A percentile compares a stretch with the other conserved stretches of the same genome.
Evolutionary conservation across 202 grass and related monocot species (phyloP).

Genomic region (Elaeis oleifera): DNA sequence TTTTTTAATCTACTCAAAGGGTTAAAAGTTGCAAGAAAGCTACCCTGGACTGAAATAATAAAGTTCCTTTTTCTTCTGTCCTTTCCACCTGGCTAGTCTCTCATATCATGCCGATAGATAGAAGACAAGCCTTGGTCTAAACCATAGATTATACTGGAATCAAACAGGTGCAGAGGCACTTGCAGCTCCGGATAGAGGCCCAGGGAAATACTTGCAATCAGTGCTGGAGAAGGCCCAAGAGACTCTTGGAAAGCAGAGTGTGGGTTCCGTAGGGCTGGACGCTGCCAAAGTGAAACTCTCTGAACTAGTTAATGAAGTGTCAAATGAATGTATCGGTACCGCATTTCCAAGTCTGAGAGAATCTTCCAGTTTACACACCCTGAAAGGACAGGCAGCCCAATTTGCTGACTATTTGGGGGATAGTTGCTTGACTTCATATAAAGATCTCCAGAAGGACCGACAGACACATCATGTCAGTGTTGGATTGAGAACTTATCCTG

Average conservation of each 20-base stretch:
- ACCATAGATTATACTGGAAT: neutral
- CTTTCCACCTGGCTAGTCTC: too few species aligned
- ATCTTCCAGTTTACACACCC: conserved; percentile 23
- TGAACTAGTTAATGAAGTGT: conserved; percentile 52
- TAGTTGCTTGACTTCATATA: conserved; percentile 46
- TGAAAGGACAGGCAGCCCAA: neutral
- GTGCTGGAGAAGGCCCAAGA: conserved; percentile 88
- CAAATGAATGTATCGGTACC: conserved; percentile 56
- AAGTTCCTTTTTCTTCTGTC: too few species aligned
- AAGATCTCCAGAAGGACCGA: conserved; percentile 43
- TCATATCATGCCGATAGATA: too few species aligned
- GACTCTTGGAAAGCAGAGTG: conserved; percentile 69
- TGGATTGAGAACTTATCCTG: conserved; percentile 1
- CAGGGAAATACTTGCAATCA: conserved; percentile 83
- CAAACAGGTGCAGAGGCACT: conserved; percentile 66
- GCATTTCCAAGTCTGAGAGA: conserved; percentile 31
- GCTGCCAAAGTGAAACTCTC: conserved; percentile 65
- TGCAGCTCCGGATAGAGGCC: conserved; percentile 85
- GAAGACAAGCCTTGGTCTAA: too few species aligned
- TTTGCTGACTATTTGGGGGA: conserved; percentile 44
- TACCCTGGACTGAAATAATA: too few species aligned
- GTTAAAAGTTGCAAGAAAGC: too few species aligned
- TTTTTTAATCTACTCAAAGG: too few species aligned
- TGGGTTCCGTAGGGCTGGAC: conserved; percentile 48
- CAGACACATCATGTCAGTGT: neutral